Conservation (phyloP, 768 basidiomycete genomes). For the Suillus occidentalis region DNA sequence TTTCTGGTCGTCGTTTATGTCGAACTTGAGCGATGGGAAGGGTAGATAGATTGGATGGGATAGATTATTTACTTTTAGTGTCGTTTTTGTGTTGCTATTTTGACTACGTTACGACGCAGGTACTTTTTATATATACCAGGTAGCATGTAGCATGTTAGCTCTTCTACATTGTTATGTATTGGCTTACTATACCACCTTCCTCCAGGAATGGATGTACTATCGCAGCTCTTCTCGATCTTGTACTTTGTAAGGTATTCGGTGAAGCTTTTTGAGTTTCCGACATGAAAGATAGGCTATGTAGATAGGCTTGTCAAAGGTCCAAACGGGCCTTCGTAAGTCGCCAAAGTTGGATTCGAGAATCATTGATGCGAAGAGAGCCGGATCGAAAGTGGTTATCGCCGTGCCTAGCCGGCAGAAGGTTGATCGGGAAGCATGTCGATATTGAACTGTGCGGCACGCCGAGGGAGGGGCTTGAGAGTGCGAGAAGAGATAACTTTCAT, state of each 20-base stretch:
- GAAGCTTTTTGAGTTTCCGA: background rate
- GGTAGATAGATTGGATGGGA: slow-evolving; percentile 14
- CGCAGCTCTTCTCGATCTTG: background rate
- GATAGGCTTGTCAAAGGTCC: background rate
- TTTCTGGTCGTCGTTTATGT: slow-evolving; percentile 45
- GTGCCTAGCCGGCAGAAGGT: background rate
- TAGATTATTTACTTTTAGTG: background rate
- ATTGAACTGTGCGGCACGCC: slow-evolving; percentile 29
- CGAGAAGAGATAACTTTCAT: slow-evolving; percentile 44
- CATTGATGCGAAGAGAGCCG: background rate
- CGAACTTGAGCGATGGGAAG: slow-evolving; percentile 29
- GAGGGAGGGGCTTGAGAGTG: slow-evolving; percentile 49
- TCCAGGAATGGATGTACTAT: background rate
- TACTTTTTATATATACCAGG: background rate
- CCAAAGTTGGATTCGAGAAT: background rate
- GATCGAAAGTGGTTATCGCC: background rate
- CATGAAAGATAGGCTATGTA: background rate
- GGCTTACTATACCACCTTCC: background rate
- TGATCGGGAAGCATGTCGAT: slow-evolving; percentile 30
- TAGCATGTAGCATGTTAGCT: background rate
- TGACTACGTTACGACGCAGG: background rate
- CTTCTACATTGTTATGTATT: background rate
- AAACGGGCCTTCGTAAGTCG: background rate
- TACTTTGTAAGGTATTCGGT: background rate
- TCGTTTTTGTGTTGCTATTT: background rate